These are phyloP conservation scores for Naganishia sp. DNA, from an alignment of 1,284 basidiomycete genomes.

Conservation along the genomic window DNA sequence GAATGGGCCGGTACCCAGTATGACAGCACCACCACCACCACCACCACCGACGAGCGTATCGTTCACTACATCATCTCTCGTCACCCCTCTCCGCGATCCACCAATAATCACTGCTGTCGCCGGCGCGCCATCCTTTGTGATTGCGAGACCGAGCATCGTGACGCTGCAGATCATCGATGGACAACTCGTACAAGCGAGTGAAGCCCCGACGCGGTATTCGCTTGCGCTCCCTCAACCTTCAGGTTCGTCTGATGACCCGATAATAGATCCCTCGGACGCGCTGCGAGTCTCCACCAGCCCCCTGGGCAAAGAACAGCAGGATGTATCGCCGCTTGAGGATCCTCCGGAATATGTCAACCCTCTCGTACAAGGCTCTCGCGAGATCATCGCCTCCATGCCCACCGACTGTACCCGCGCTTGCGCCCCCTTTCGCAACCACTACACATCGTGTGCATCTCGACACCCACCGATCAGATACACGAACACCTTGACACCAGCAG, in stretches of 20 bases:
- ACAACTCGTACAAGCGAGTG: slow-evolving; percentile 6
- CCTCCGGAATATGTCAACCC: background rate
- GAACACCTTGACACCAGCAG: background rate
- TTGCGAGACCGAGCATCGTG: slow-evolving; percentile 8
- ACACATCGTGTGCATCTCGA: background rate
- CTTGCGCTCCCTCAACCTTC: background rate
- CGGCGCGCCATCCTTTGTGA: slow-evolving; percentile 5
- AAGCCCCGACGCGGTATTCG: background rate
- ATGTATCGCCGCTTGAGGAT: too few relatives aligned
- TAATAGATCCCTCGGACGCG: background rate
- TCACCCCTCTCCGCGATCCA: background rate
- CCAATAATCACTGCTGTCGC: background rate
- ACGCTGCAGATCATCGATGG: slow-evolving; percentile 17
- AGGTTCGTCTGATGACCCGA: background rate
- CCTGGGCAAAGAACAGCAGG: too few relatives aligned
- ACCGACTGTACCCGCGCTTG: background rate
- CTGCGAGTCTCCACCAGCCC: background rate
- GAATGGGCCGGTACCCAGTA: background rate
- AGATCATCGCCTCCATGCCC: background rate
- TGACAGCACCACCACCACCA: background rate
- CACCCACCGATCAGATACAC: background rate
- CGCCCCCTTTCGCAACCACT: slow-evolving; percentile 1
- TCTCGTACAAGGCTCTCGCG: background rate
- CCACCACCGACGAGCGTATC: background rate
- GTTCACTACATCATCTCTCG: background rate